phyloP scores from a whole-genome alignment of 257 asterid genomes.

The Sherardia arvensis region DNA sequence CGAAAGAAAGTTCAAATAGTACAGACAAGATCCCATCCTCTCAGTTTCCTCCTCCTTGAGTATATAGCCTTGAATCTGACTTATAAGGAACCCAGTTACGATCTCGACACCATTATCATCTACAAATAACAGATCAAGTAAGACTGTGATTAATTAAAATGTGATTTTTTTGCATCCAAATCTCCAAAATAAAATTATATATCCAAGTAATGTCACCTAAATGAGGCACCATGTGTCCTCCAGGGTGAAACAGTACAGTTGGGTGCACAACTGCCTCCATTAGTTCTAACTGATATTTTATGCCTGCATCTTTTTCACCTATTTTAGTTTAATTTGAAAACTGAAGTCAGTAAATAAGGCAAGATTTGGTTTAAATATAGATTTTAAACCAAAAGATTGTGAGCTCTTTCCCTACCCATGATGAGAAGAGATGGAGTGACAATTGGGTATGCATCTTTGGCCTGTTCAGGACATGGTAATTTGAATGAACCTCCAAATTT shows the following conservation, averaged over 20 bases:
- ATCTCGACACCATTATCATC: neutral
- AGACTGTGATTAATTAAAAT: too few relatives aligned
- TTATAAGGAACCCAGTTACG: neutral
- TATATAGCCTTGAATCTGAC: neutral
- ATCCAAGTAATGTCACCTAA: neutral
- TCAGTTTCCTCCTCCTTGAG: neutral
- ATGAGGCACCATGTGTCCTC: neutral
- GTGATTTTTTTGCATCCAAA: too few relatives aligned
- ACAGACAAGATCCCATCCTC: neutral
- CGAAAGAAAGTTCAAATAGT: too few relatives aligned
- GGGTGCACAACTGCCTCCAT: neutral
- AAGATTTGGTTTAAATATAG: too few relatives aligned
- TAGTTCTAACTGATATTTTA: neutral
- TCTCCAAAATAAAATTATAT: too few relatives aligned
- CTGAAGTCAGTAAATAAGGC: neutral
- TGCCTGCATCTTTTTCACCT: neutral
- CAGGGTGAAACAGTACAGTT: neutral
- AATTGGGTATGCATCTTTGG: neutral
- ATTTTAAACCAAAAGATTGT: too few relatives aligned
- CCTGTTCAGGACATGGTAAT: neutral
- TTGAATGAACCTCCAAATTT: neutral
- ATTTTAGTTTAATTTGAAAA: neutral
- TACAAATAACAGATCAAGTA: neutral
- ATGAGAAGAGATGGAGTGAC: neutral
- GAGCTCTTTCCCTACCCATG: neutral